Conservation (phyloP, 257 asterid genomes). For the Nicotiana tabacum region DNA sequence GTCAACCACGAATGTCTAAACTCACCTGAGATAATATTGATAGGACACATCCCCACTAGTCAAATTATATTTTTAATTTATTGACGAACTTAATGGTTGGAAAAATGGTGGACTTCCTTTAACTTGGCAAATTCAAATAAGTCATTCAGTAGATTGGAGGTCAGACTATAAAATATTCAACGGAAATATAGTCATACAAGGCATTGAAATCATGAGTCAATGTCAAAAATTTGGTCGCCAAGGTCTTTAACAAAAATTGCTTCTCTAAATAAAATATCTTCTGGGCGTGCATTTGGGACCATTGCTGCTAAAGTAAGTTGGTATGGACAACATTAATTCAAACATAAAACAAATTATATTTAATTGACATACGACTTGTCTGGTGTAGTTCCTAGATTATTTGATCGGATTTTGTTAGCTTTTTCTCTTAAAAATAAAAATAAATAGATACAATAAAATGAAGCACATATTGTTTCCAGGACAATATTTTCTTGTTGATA, state of each 20-base stretch:
- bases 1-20: slow-evolving; percentile 16
- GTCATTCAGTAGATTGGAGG: not conserved
- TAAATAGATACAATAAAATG: too few relatives aligned
- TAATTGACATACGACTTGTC: not conserved
- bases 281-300: not conserved
- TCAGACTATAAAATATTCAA: not conserved
- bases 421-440: too few relatives aligned
- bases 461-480: too few relatives aligned
- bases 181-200: slow-evolving; percentile 1
- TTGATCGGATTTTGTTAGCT: too few relatives aligned
- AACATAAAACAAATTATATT: not conserved
- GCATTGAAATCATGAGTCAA: not conserved
- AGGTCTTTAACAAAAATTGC: not conserved
- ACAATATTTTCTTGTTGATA: too few relatives aligned
- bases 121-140: slow-evolving; percentile 1
- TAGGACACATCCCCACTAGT: slow-evolving; percentile 14
- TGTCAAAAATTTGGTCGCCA: not conserved
- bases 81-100: not conserved
- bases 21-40: slow-evolving; percentile 21
- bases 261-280: not conserved
- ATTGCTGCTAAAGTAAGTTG: not conserved
- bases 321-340: not conserved
- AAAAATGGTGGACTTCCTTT: not conserved
- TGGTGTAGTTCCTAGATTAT: too few relatives aligned
- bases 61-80: not conserved